Percentiles rank a stretch among this genome's conserved stretches.
These are phyloP conservation scores for Miamiensis avidus DNA, from an alignment of 169 alveolate genomes.

Conservation along the genomic window DNA sequence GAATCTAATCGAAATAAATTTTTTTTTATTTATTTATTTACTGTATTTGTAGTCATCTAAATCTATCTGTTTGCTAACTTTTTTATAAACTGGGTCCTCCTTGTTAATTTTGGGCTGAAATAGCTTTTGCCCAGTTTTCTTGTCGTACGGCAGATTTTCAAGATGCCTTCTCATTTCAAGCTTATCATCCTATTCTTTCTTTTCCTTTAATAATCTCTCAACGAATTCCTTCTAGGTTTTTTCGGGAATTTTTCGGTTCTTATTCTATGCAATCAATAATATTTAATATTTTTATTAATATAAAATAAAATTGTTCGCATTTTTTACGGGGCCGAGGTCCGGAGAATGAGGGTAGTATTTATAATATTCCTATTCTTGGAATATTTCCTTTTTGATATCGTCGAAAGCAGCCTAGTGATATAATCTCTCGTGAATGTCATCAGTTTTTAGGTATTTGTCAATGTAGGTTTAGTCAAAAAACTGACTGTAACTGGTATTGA, in stretches of 20 bases:
- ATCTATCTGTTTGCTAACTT: neutral
- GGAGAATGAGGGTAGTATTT: neutral
- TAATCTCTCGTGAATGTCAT: neutral
- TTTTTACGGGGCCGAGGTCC: neutral
- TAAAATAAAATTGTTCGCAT: too few species aligned
- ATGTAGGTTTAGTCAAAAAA: neutral
- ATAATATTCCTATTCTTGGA: too few species aligned
- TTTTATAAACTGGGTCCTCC: neutral
- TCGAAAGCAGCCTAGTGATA: neutral
- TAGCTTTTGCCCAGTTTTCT: neutral
- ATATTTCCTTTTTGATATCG: neutral
- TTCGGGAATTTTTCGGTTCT: neutral
- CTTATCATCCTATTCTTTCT: neutral
- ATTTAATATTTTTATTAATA: too few species aligned
- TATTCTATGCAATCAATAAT: neutral
- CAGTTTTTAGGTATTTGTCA: neutral
- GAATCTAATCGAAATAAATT: too few species aligned
- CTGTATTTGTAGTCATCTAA: neutral
- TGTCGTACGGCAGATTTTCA: neutral
- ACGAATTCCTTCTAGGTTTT: neutral
- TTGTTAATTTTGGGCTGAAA: neutral
- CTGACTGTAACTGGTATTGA: neutral
- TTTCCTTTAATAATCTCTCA: neutral
- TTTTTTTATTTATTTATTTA: too few species aligned
- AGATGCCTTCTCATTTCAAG: neutral